phyloP scores from a whole-genome alignment of 2,329 filamentous ascomycete genomes.

The Paecilomyces variotii region DNA sequence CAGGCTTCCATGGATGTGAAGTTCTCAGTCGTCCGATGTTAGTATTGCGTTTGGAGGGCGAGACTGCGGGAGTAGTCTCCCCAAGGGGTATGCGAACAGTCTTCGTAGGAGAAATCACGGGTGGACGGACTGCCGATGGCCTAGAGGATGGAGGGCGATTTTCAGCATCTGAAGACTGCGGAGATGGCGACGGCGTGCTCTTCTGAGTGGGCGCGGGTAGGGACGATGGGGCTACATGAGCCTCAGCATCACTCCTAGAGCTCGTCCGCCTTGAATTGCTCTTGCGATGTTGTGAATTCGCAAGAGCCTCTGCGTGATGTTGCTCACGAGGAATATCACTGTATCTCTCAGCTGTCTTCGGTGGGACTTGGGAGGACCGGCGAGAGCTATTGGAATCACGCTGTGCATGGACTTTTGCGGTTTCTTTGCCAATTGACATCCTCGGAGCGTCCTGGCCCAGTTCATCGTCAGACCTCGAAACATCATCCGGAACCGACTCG shows the following conservation, averaged over 20 bases:
- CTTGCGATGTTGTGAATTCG: slow-evolving; percentile 14
- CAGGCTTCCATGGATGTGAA: slow-evolving; percentile 58
- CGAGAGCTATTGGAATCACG: slow-evolving; percentile 12
- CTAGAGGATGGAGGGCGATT: slow-evolving; percentile 67
- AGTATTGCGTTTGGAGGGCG: slow-evolving; percentile 55
- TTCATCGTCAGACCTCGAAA: neutral
- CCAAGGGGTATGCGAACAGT: slow-evolving; percentile 35
- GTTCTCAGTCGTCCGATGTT: slow-evolving; percentile 46
- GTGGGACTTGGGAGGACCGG: slow-evolving; percentile 21
- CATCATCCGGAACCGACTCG: neutral
- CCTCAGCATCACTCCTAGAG: slow-evolving; percentile 5
- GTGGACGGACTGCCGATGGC: slow-evolving; percentile 41
- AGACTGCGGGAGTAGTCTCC: slow-evolving; percentile 36
- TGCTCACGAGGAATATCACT: slow-evolving; percentile 30
- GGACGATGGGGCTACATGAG: slow-evolving; percentile 13
- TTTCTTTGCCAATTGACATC: neutral
- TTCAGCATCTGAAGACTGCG: slow-evolving; percentile 71
- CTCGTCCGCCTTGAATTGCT: slow-evolving; percentile 6
- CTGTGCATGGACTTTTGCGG: neutral
- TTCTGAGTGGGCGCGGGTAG: slow-evolving; percentile 26
- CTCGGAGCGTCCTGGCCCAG: neutral
- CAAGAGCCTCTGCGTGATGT: slow-evolving; percentile 23
- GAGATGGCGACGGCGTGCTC: slow-evolving; percentile 56
- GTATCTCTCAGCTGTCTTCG: slow-evolving; percentile 29
- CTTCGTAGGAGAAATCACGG: slow-evolving; percentile 25